Percentiles rank a stretch among this genome's conserved stretches.
Evolutionary conservation across 805 yeast genomes (phyloP).

Genomic region (Candida jianshihensis): DNA sequence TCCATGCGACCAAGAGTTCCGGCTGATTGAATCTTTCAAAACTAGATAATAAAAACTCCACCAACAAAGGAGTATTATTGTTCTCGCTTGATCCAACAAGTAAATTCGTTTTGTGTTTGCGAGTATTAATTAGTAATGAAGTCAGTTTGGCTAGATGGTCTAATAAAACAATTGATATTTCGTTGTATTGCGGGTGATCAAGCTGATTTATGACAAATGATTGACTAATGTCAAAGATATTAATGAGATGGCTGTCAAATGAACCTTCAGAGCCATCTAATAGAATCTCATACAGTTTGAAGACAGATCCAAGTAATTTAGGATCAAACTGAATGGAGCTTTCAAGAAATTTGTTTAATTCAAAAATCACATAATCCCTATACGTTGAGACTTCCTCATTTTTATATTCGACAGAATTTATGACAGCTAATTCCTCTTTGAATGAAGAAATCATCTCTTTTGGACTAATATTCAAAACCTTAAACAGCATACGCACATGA

Average conservation of each 20-base stretch:
- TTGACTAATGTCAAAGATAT: constrained; percentile 31
- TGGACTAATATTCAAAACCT: constrained; percentile 42
- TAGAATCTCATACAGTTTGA: constrained; percentile 39
- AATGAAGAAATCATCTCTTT: constrained; percentile 40
- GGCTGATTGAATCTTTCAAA: constrained; percentile 18
- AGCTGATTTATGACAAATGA: constrained; percentile 12
- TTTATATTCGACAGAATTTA: constrained; percentile 40
- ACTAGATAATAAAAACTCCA: constrained; percentile 18
- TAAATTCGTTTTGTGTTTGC: constrained; percentile 11
- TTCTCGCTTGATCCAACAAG: constrained; percentile 9
- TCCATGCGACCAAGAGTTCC: constrained; percentile 16
- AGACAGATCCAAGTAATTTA: constrained; percentile 33
- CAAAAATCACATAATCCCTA: constrained; percentile 44
- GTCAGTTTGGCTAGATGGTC: constrained; percentile 19
- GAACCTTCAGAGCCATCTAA: constrained; percentile 53
- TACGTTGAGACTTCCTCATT: constrained; percentile 49
- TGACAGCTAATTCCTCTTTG: constrained; percentile 50
- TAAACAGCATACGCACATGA: constrained; percentile 44
- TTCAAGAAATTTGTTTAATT: constrained; percentile 40
- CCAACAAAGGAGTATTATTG: constrained; percentile 12
- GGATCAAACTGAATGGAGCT: constrained; percentile 25
- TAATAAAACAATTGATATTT: constrained; percentile 17
- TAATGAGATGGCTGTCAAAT: constrained; percentile 38
- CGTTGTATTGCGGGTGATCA: constrained; percentile 4
- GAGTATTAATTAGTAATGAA: constrained; percentile 11